Base-by-base conservation (phyloP, 805 yeast species). In the Pichia kluyveri region DNA sequence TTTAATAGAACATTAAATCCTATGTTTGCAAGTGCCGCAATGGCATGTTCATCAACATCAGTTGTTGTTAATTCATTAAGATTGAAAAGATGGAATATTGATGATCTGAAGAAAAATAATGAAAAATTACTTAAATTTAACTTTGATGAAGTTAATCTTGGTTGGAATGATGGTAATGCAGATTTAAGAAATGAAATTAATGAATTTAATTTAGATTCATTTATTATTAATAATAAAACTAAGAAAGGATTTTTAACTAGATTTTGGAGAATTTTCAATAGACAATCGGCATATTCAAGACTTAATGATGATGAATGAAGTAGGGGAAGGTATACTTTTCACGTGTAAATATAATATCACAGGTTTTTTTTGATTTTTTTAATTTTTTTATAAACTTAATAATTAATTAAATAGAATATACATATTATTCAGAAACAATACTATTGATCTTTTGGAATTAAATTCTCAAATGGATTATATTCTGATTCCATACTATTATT, bases 1-100 rank as follows among this genome's bases (percentile, higher is more conserved):
- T 80, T 83, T 67, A 82, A 85, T 37, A 71, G 87, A 44, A 76
- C 83, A 46, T 67, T 90, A 55, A 86, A 87, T 45, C 99, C 98
- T 3, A 81, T 87, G 61, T 77, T 87, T 60, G 98, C 98, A 1
- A 88, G 93, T 40, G 77, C 82, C 14, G 85, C 96, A 1, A 93
- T 93, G 98, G 96, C 96, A 0, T 72, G 88, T 57, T 86, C 96
- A 54, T 86, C 96, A 1, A 82, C 88, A 2, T 85, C 95, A 56
- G 98, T 91, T 23, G 90, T 93, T 28, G 57, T 83, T 42, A 85
- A 86, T 52, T 88, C 96, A 0, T 69, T 91, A 51, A 62, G 79
- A 57, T 69, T 91, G 56, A 85, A 83, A 60, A 67, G 69, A 42
- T 88, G 91, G 89, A 72, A 57, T 36, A 62, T 51, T 1, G 11